Evolutionary conservation across 371 early-diverging fungal species (phyloP), one percentile per base, ranked within the genome.

Genomic region (Batrachochytrium dendrobatidis): DNA sequence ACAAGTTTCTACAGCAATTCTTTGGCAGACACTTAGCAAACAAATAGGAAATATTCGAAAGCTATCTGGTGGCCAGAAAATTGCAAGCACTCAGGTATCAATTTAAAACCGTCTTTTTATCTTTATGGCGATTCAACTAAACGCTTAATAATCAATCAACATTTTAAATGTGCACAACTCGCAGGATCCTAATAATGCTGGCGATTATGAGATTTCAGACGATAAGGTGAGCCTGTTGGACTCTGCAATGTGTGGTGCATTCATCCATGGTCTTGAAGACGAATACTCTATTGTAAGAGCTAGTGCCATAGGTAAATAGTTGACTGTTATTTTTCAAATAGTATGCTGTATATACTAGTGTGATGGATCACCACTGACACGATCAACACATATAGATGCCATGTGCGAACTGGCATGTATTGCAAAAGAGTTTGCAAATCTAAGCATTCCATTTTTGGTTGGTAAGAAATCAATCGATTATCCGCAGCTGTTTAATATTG

Each of bases 201-300:
- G 51, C n/a, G 51, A 51, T n/a, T 51, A 30, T 51, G 51, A 51
- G n/a, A 51, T 51, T n/a, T 30, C 30, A 18, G 25, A 24, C 2
- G 22, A 28, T 32, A 22, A 51, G n/a, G 30, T 29, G 4, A 29
- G 28, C n/a, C 30, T 51, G 51, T 30, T 3, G 3, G 3, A 3
- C 3, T 8, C 51, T 12, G 28, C 51, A 18, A 51, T 51, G 51
- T 51, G 51, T 22, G 51, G 51, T 32, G 51, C 51, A n/a, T 51
- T 51, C 25, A 51, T 51, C 22, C 51, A 51, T 24, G 51, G 51
- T 7, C 51, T 51, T 3, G 51, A 51, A 32, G 51, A 51, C 32
- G 51, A 51, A 29, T 51, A 7, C n/a, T 28, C 51, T 3, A 3
- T 29, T 17, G 51, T 51, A 24, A 10, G 51, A 4, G 6, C 51